Percentiles rank a stretch among this genome's conserved stretches.
Evolutionary conservation across 73 alveolate species (phyloP).

Genomic region (Uronychia setigera): DNA sequence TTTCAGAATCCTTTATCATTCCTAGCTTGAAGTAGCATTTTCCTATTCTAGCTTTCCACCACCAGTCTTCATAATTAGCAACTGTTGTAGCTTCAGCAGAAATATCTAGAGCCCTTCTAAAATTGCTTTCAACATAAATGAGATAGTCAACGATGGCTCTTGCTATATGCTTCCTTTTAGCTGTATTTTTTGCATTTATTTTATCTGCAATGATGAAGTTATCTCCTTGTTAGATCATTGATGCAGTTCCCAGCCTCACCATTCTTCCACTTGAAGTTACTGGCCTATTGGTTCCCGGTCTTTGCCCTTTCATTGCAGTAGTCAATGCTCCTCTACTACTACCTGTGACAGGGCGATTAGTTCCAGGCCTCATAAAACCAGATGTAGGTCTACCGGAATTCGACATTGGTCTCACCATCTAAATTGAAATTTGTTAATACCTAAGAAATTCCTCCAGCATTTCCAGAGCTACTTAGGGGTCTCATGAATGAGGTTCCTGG

Average conservation of each 20-base stretch:
- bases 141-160: conserved; percentile 97
- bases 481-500: conserved; percentile 98
- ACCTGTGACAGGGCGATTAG: conserved; percentile 85
- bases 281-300: conserved; percentile 85
- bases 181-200: conserved; percentile 91
- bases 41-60: conserved; percentile 99
- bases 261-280: conserved; percentile 88
- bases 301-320: conserved; percentile 71
- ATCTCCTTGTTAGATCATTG: conserved; percentile 89
- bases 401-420: conserved; percentile 95
- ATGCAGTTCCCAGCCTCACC: conserved; percentile 98
- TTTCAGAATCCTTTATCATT: conserved; percentile 97
- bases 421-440: conserved; percentile 4
- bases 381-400: conserved; percentile 99
- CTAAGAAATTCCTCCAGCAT: conserved; percentile 62
- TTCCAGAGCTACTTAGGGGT: conserved; percentile 69
- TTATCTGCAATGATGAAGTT: conserved; percentile 90
- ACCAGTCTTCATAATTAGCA: conserved; percentile 96
- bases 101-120: conserved; percentile 94
- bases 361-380: conserved; percentile 99
- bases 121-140: conserved; percentile 95
- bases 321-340: conserved; percentile 65
- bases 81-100: conserved; percentile 95
- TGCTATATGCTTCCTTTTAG: conserved; percentile 91
- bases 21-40: conserved; percentile 97